Percentiles rank a stretch among this genome's conserved stretches.
phyloP scores from a whole-genome alignment of 495 filamentous ascomycete species.

The Penicillium riverlandense region DNA sequence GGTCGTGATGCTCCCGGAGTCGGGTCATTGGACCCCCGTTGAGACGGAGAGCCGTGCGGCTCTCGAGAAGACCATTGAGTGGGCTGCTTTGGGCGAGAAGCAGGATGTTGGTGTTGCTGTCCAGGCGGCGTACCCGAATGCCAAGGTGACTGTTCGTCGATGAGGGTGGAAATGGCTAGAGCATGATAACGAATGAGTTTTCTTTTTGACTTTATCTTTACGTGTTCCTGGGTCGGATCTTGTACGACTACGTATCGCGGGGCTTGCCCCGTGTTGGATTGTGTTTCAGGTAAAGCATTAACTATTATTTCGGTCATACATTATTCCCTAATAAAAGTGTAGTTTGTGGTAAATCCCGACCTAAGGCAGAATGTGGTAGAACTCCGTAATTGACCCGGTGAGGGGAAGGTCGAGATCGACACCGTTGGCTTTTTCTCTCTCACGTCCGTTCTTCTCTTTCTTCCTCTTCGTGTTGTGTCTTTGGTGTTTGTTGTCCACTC shows the following conservation, averaged over 20 bases:
- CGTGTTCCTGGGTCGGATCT: too few species aligned
- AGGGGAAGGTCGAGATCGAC: background rate
- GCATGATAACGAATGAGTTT: too few species aligned
- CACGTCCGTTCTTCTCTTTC: background rate
- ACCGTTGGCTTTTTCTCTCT: background rate
- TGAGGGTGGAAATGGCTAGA: slow-evolving; percentile 4
- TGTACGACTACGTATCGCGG: background rate
- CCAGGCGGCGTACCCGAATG: slow-evolving; percentile 22
- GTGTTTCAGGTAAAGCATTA: background rate
- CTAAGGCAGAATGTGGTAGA: too few species aligned
- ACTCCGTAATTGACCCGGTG: background rate
- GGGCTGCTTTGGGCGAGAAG: slow-evolving; percentile 30
- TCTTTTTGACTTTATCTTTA: too few species aligned
- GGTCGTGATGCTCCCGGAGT: slow-evolving; percentile 29
- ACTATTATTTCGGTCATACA: background rate
- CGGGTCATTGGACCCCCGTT: slow-evolving; percentile 37
- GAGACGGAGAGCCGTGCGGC: slow-evolving; percentile 31
- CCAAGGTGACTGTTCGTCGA: slow-evolving; percentile 24
- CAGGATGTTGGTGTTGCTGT: slow-evolving; percentile 25
- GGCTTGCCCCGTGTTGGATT: background rate
- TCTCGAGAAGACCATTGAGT: slow-evolving; percentile 25
- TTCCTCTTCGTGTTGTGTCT: background rate
- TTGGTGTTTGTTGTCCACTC: too few species aligned
- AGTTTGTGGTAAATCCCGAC: too few species aligned
- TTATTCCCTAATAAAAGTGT: too few species aligned